Base-by-base conservation (phyloP, 2,329 filamentous ascomycete species). In the Diaporthe vexans region DNA sequence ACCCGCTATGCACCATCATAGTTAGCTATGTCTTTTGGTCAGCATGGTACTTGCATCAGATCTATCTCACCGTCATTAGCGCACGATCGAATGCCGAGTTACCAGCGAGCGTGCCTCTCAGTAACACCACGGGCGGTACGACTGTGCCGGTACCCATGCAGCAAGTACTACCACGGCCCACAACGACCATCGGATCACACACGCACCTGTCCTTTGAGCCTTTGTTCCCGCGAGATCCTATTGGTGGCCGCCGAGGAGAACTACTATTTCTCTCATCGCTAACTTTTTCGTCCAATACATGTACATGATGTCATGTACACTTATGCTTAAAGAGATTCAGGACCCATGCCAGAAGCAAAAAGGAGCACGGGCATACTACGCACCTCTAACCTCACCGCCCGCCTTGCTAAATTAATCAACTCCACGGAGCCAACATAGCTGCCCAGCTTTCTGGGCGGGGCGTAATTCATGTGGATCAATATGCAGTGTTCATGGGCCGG, bases 71-170 rank as follows among this genome's bases (percentile, higher is more conserved):
- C 63, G 33, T 68, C 46, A 40, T 52, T 67, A 24, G 29, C 33
- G 46, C 63, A 52, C 46, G 46, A 51, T 67, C 48, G 48, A 68
- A 68, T 46, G 63, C 63, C 63, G 63, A 68, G 63, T 54, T 68
- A 40, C n/a, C 21, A 40, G 63, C 63, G 63, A 68, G n/a, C 8
- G 19, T 68, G 5, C 46, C 46, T 51, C 6, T 51, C 21, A 13
- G 9, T 48, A 52, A 19, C 13, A 68, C 48, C 15, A 46, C 46
- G 13, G 33, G 33, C 46, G 13, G 33, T 6, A 13, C 33, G 51
- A 40, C 29, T 51, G 8, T 67, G 29, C 21, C 61, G 29, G 61
- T 8, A 52, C n/a, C 61, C 46, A 37, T 37, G 17, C 40, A 43
- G 40, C 15, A 43, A 43, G 40, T 13, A 43, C 13, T 43, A 43